Evolutionary conservation across 164 flowering plant species (phyloP).

Genomic region (Liquidambar formosana): DNA sequence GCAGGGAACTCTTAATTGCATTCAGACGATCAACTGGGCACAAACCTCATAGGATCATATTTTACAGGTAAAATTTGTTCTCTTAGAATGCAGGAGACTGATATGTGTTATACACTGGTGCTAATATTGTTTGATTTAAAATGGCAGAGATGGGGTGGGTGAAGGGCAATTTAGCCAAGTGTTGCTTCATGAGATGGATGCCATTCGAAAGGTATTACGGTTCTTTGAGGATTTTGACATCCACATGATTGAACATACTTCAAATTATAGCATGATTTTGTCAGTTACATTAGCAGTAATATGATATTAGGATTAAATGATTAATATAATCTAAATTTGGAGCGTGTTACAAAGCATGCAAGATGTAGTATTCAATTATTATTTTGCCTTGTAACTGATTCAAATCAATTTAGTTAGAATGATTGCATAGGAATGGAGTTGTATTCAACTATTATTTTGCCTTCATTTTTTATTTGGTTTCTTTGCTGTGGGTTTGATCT

Average conservation of each 20-base stretch:
- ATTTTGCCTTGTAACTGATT: no score
- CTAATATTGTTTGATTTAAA: not conserved
- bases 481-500: no score
- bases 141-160: conserved; percentile 84
- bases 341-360: no score
- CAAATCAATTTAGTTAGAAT: no score
- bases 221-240: not conserved
- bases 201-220: conserved; percentile 47
- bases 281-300: no score
- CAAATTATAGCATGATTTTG: no score
- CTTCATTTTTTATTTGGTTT: not conserved
- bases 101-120: not conserved
- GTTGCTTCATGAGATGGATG: conserved; percentile 56
- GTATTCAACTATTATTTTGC: no score
- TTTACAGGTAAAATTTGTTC: conserved; percentile 53
- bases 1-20: conserved; percentile 66
- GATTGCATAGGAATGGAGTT: no score
- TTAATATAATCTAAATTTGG: no score
- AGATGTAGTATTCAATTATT: no score
- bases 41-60: conserved; percentile 75
- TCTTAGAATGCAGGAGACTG: not conserved
- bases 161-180: conserved; percentile 81
- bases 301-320: no score
- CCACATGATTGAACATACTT: no score
- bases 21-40: conserved; percentile 44